Base-by-base conservation (phyloP, 345 rosid species). In the Cardamine occulta region DNA sequence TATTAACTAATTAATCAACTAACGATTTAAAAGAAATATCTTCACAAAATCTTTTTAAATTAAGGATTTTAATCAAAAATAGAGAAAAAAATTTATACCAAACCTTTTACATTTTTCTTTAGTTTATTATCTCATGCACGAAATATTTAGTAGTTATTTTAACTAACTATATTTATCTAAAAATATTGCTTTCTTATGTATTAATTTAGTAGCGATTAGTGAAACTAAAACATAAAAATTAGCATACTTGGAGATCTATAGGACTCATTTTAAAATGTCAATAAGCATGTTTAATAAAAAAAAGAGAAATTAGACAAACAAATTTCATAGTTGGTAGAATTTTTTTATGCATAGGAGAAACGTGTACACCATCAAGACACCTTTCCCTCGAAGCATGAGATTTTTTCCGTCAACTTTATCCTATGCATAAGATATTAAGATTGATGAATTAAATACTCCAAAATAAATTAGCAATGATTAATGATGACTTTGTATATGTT, bases 361-460 rank as follows among this genome's bases (percentile, higher is more conserved):
- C 64, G 64, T 59, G 45, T 59, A 59, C 45, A 57, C 63, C 63
- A 57, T 4, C 42, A 21, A n/a, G 31, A 54, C 32, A 51, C 29
- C 29, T 10, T 52, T 52, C 15, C 15, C 21, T 23, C 15, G 6
- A 52, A 28, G 59, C 34, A 26, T 28, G 37, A 56, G 37, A 29
- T 4, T 3, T 7, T 56, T 15, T 15, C 8, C 7, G 64, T 17
- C 64, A 34, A 35, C 44, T 34, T 59, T 34, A 59, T 57, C 23
- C 23, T 29, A 29, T 29, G 6, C 6, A 29, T 29, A 29, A 29
- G 6, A 29, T 29, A 29, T 29, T 4, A 29, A 29, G 32, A 24
- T 24, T 24, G 28, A 24, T 24, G 28, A 24, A 24, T 24, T 24
- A 24, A 24, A 24, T 21, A 24, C 7, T 53, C n/a, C n/a, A n/a